Base-by-base conservation (phyloP, 352 stramenopile species). In the Thalassiosira exigua region DNA sequence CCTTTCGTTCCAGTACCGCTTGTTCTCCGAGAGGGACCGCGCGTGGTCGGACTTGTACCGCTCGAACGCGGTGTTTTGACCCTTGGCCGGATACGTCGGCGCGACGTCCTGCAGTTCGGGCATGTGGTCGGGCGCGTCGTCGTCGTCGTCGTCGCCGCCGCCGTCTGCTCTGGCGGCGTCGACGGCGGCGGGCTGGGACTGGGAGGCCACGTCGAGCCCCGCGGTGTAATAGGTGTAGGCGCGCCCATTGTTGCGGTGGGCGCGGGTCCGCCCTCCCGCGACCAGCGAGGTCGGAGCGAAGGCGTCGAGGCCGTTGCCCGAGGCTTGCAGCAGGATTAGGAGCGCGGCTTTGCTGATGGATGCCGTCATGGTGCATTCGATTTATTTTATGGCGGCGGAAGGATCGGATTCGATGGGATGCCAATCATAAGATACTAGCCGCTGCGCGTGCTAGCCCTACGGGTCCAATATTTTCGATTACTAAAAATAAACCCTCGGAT, bases 1-100 rank as follows among this genome's bases (percentile, higher is more conserved):
- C 22, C 95, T 66, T 44, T 96, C 85, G 19, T 87, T 90, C 97
- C 97, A 99, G 82, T 98, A 99, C 9, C 77, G 72, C 32, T 92
- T 88, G 0, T 96, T 93, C 69, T 99, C 86, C 3, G 95, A 46
- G 3, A 92, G 83, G 14, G 69, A 87, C 0, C 69, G 22, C 7
- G 67, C 59, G 65, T 94, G 75, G 39, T 79, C 65, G 24, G 53
- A 52, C 58, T 90, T 85, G 66, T 91, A 92, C 46, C 74, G 42
- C n/a, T 81, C 65, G 4, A 85, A 67, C 1, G 61, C 26, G 29
- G 61, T 82, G 51, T 71, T 79, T 11, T 36, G 29, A 24, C n/a
- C 53, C 21, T 76, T 76, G 41, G 65, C 58, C 27, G 54, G 39
- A 51, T 76, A 72, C n/a, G 46, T 72, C 9, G 67, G 65, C 2